Evolutionary conservation across 257 asterid species (phyloP).

Genomic region (Paulownia fortunei): DNA sequence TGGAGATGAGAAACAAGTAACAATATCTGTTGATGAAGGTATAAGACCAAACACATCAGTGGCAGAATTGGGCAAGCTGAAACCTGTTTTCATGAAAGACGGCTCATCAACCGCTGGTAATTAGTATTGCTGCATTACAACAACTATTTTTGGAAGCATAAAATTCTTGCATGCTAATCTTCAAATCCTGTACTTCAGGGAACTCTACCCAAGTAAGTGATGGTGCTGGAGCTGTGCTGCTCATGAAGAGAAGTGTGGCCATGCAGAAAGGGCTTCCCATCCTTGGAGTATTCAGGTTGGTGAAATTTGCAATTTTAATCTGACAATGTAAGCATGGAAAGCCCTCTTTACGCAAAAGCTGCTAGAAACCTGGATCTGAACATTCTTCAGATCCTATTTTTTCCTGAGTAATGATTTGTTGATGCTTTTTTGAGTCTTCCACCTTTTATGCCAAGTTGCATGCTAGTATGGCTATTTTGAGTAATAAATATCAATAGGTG

Average conservation of each 20-base stretch:
- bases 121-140: background rate
- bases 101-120: conserved; percentile 99
- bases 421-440: too few relatives aligned
- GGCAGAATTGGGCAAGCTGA: conserved; percentile 78
- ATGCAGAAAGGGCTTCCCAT: conserved; percentile 92
- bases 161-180: conserved; percentile 13
- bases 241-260: conserved; percentile 94
- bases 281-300: conserved; percentile 93
- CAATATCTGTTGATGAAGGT: conserved; percentile 91
- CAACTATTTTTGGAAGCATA: conserved; percentile 8
- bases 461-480: too few relatives aligned
- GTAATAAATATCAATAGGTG: too few relatives aligned
- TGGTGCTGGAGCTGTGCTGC: conserved; percentile 99
- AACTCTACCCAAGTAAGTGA: conserved; percentile 98
- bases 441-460: too few relatives aligned
- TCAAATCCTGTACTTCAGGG: conserved; percentile 49
- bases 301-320: conserved; percentile 10
- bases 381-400: background rate
- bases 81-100: conserved; percentile 94
- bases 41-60: conserved; percentile 73
- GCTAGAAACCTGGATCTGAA: background rate
- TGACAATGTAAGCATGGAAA: background rate
- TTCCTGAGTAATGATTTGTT: background rate
- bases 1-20: conserved; percentile 88
- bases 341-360: conserved; percentile 1